Evolutionary conservation across 2,329 filamentous ascomycete species (phyloP), one percentile per base, ranked within the genome.

Genomic region (Epichloe uncinata): DNA sequence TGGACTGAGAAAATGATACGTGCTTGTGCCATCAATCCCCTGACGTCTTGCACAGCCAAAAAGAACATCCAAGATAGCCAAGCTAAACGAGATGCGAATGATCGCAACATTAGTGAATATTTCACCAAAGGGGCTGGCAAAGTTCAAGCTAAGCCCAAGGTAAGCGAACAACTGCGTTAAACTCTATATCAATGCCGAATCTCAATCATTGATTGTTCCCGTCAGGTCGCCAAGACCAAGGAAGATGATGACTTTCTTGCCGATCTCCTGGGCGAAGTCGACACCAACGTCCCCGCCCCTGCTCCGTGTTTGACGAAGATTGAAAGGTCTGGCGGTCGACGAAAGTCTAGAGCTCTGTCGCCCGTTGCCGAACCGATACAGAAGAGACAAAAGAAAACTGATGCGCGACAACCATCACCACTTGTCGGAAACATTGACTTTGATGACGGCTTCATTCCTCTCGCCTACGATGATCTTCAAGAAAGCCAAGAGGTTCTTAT

Each of bases 21-120:
- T 38, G 18, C 11, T n/a, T 26, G n/a, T 16, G 12, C 50, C 34
- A 35, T 33, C 26, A 37, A 35, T 20, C 26, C 22, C 12, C 43
- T 52, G 15, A 52, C 33, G 22, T 38, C 15, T 16, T 40, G 16
- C 34, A 41, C 55, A 90, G 85, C 83, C 55, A 97, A 96, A 68
- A 79, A 89, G 59, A 90, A 87, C 65, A 84, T 85, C 15, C 87
- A 95, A 60, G 87, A 95, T 57, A 89, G 95, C 52, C 82, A 86
- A 55, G 82, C 88, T 52, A 85, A 87, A 63, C 81, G 85, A 60
- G 87, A 95, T 58, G 89, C 87, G 64, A 87, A 89, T 57, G 89
- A 94, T 66, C 85, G 86, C 61, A 85, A 89, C 58, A 97, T 98
- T 63, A 89, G 84, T 67, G 91, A 94, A 60, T 98, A 94, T 69